Evolutionary conservation across 208 protist species (phyloP).

Genomic region (Giardia muris): DNA sequence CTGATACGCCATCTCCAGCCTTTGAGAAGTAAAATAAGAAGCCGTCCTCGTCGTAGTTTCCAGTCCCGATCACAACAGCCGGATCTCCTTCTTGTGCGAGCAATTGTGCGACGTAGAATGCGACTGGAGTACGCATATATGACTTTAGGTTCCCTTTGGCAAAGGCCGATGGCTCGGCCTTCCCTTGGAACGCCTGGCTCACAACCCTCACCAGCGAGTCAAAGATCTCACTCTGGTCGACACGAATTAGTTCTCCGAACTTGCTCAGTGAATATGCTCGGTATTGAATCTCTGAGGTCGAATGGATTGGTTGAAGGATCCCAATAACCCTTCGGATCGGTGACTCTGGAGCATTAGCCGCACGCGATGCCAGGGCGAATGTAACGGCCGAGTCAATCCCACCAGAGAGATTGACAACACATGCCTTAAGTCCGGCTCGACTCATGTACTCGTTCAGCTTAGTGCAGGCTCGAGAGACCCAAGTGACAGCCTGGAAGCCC

Average conservation of each 20-base stretch:
- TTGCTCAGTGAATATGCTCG: conserved; percentile 54
- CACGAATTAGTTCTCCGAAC: conserved; percentile 57
- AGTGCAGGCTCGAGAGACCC: not conserved
- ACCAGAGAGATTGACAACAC: conserved; percentile 64
- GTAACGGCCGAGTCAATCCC: conserved; percentile 75
- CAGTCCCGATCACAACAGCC: conserved; percentile 76
- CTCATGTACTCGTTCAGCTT: conserved; percentile 1
- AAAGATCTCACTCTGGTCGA: conserved; percentile 71
- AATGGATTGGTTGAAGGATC: conserved; percentile 72
- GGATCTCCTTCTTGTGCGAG: conserved; percentile 58
- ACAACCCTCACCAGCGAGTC: conserved; percentile 52
- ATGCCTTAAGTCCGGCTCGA: not conserved
- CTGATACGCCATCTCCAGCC: conserved; percentile 75
- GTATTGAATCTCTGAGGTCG: conserved; percentile 58
- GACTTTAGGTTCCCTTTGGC: conserved; percentile 67
- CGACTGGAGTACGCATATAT: conserved; percentile 73
- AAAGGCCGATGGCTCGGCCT: too few species aligned
- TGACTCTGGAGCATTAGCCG: conserved; percentile 50
- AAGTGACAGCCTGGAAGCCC: not conserved
- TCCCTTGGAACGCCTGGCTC: conserved; percentile 55
- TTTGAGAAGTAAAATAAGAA: conserved; percentile 84
- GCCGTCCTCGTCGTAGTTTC: conserved; percentile 80
- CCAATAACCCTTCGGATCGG: conserved; percentile 65
- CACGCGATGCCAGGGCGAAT: conserved; percentile 51
- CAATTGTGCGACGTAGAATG: conserved; percentile 74